Evolutionary conservation across 495 filamentous ascomycete species (phyloP), one percentile per base, ranked within the genome.

Genomic region (Xylaria telfairii): DNA sequence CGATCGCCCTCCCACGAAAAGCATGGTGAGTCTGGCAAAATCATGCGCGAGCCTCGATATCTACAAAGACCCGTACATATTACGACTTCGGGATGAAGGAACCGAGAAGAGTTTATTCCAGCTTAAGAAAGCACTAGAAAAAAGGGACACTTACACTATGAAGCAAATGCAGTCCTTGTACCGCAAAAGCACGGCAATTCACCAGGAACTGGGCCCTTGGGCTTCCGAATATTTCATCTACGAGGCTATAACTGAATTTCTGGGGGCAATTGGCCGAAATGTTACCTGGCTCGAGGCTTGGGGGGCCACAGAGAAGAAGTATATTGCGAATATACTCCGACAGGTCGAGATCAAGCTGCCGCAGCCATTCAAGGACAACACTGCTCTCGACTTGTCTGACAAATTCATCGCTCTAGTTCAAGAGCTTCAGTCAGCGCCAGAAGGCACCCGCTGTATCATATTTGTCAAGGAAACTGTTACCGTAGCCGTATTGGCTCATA

Each of bases 401-500:
- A 94, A 93, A 71, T 74, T 89, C 7, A 70, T 79, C 42, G 76
- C 72, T 1, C 77, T 96, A 41, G 74, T 95, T 12, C 70, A 83
- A 0, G 83, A 88, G 30, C 80, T 95, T 9, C 73, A 73, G 9
- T 80, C 83, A 39, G 73, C 86, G 5, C 67, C 72, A 1, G 79
- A 82, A 12, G 80, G 82, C 0, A 89, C 91, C 28, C 86, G 89
- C 0, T 92, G 92, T 0, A 86, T 99, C 9, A 81, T 98, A 1
- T 99, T 99, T 72, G 93, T 90, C 9, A 82, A 90, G 65, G 90
- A 95, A 73, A 78, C 94, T 61, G 90, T 89, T 8, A 90, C 88
- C 1, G 93, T 92, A 21, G 84, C 85, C 6, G 87, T 93, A 7
- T 77, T 98, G 41, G 83, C 88, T 7, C 83, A 90, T 26, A 78